phyloP scores from a whole-genome alignment of 345 rosid species.

The Citrus hindsii region DNA sequence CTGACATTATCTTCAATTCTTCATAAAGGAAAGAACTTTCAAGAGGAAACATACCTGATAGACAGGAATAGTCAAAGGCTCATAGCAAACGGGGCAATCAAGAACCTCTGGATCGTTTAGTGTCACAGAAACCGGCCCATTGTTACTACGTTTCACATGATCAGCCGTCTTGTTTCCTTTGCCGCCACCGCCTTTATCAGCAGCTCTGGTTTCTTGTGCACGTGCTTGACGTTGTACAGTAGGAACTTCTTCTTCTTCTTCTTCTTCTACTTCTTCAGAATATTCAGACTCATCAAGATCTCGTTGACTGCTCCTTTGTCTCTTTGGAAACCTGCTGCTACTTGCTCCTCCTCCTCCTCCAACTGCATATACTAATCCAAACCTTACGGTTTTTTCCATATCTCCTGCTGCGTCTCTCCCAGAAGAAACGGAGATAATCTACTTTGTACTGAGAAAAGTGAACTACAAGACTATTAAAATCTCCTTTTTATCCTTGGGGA shows the following conservation, averaged over 20 bases:
- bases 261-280: not conserved
- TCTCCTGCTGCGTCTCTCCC: too few relatives aligned
- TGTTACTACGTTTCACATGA: not conserved
- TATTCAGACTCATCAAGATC: not conserved
- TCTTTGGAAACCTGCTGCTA: constrained; percentile 9
- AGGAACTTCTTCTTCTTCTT: too few relatives aligned
- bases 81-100: constrained; percentile 46
- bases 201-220: too few relatives aligned
- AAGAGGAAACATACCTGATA: constrained; percentile 32
- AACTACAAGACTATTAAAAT: too few relatives aligned
- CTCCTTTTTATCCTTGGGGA: too few relatives aligned
- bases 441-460: too few relatives aligned
- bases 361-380: too few relatives aligned
- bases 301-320: constrained; percentile 1
- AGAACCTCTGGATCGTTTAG: constrained; percentile 44
- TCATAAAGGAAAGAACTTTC: not conserved
- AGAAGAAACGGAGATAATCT: too few relatives aligned
- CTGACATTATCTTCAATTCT: not conserved
- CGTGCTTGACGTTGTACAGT: too few relatives aligned
- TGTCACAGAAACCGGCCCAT: constrained; percentile 18
- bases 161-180: too few relatives aligned
- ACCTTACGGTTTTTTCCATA: too few relatives aligned
- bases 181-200: not conserved
- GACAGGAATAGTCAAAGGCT: constrained; percentile 42
- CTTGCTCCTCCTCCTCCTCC: too few relatives aligned